These are phyloP conservation scores for Myxozyma nipponensis DNA, from an alignment of 805 yeast species.

Conservation along the genomic window DNA sequence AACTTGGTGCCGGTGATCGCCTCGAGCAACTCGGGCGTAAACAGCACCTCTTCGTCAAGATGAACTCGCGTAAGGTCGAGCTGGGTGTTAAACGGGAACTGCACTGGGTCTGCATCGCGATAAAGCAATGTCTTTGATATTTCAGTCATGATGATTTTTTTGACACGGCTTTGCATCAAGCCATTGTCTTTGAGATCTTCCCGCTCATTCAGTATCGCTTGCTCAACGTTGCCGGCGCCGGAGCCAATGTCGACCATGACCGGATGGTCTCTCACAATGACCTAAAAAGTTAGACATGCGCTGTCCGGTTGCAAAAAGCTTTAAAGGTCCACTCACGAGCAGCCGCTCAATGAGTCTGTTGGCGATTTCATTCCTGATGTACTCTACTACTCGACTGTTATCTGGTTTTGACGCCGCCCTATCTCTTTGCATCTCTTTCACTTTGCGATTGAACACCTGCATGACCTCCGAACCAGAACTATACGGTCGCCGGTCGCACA, in stretches of 20 bases:
- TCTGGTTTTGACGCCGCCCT: conserved; percentile 47
- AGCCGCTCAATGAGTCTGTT: conserved; percentile 67
- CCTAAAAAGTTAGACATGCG: conserved; percentile 30
- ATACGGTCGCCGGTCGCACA: neutral
- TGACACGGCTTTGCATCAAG: conserved; percentile 49
- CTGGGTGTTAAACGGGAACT: conserved; percentile 41
- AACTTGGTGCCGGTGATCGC: conserved; percentile 36
- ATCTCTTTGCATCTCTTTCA: conserved; percentile 60
- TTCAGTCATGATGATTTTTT: conserved; percentile 63
- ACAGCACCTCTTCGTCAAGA: conserved; percentile 60
- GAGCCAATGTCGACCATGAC: conserved; percentile 69
- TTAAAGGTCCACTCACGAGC: conserved; percentile 37
- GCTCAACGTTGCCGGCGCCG: conserved; percentile 61
- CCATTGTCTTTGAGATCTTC: conserved; percentile 48
- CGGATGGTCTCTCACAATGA: conserved; percentile 61
- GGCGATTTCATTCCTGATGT: conserved; percentile 71
- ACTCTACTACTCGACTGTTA: conserved; percentile 58
- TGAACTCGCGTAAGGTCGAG: conserved; percentile 50
- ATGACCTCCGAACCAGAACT: conserved; percentile 29
- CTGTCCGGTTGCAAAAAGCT: neutral
- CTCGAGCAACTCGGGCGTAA: conserved; percentile 30
- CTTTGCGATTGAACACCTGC: conserved; percentile 59
- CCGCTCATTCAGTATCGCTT: conserved; percentile 36
- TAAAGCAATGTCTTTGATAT: conserved; percentile 51
- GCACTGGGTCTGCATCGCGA: conserved; percentile 46